A percentile compares a stretch with the other conserved stretches of the same genome.
Conservation (phyloP, 2,329 filamentous ascomycete genomes). For the Microsporum canis region DNA sequence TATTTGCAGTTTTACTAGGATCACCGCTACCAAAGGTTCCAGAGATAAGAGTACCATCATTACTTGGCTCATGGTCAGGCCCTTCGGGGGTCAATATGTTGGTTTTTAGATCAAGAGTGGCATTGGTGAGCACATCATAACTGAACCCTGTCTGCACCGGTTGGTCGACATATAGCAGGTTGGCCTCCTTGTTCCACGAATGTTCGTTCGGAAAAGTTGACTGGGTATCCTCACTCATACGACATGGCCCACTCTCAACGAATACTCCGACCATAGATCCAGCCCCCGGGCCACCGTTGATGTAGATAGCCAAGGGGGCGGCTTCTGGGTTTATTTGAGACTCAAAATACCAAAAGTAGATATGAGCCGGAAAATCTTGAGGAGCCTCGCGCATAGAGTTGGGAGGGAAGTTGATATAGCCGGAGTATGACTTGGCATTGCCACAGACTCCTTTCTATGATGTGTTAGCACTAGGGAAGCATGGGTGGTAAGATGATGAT, state of each 20-base stretch:
- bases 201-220: neutral
- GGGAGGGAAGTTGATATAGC: constrained; percentile 4
- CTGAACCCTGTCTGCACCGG: constrained; percentile 46
- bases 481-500: neutral
- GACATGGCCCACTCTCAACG: constrained; percentile 28
- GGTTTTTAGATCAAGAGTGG: constrained; percentile 1
- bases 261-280: constrained; percentile 28
- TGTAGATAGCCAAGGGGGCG: constrained; percentile 31
- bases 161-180: constrained; percentile 58
- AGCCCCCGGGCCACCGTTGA: constrained; percentile 32
- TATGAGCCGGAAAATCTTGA: constrained; percentile 26
- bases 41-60: neutral
- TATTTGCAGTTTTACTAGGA: constrained; percentile 32
- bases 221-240: constrained; percentile 42
- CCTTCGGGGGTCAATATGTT: neutral
- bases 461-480: neutral
- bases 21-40: neutral
- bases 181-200: constrained; percentile 50
- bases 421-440: constrained; percentile 3
- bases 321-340: constrained; percentile 27
- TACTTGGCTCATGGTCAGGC: neutral
- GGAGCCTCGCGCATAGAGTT: constrained; percentile 1
- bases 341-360: constrained; percentile 40
- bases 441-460: neutral
- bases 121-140: constrained; percentile 25